Base-by-base conservation (phyloP, 352 stramenopile species). In the Thraustochytrium sp. region DNA sequence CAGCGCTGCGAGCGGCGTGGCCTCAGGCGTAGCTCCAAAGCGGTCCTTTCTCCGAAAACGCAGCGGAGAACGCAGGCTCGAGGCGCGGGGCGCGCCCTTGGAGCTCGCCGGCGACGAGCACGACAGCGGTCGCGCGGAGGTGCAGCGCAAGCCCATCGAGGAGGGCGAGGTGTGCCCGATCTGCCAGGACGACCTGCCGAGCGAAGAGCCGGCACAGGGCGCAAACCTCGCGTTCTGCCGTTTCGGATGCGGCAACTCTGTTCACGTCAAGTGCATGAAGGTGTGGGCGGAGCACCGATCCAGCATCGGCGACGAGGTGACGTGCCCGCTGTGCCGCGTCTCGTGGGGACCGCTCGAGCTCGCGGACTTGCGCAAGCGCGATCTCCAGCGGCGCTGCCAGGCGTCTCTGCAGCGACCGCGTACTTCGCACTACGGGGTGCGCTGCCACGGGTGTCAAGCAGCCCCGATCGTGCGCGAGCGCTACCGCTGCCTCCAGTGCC, bases 221-320 rank as follows among this genome's bases (percentile, higher is more conserved):
- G 21, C 59, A 23, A 23, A 21, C 8, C 68, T 80, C 5, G 26
- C 68, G 23, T 64, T 37, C 31, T 80, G 68, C 34, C 34, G 68
- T 21, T 61, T 80, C 49, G 42, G 44, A 23, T 80, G 68, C 31
- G 68, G 68, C 3, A 80, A 80, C 51, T 80, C 68, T 1, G 31
- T 80, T 11, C 68, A 80, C 51, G 23, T 80, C 16, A 80, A 80
- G 42, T 80, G 68, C 49, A 80, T 80, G 68, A 80, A 80, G 49
- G 40, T 80, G 13, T 80, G 68, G 68, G 68, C 68, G 21, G 68
- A 80, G 0, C 68, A 80, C 31, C 68, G 40, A 1, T 29, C 13
- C 37, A 36, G 13, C 34, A 38, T 80, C 9, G 68, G 68, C 36
- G 53, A 80, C 5, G 31, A 80, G 2, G 46, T 72, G 29, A 61